Conservation (phyloP, 129 eudicot genomes). For the Flaveria sonorensis region DNA sequence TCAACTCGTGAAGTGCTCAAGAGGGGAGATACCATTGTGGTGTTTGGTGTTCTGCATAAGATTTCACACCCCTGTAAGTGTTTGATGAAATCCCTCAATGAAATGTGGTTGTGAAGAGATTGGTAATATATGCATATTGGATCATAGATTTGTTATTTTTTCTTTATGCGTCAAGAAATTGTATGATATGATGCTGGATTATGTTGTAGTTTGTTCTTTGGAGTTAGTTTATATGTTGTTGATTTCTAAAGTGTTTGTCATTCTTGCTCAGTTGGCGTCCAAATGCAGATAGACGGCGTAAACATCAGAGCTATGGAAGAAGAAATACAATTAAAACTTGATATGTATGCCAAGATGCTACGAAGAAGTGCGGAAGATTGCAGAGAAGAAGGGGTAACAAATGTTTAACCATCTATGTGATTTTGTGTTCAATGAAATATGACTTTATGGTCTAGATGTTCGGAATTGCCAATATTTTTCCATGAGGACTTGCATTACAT, state of each 20-base stretch:
- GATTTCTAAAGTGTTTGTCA: background rate
- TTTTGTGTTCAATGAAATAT: background rate
- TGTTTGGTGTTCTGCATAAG: conserved; percentile 62
- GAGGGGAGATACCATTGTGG: conserved; percentile 60
- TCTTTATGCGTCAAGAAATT: too few species aligned
- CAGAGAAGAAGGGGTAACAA: conserved; percentile 66
- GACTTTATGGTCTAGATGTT: background rate
- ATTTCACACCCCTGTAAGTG: conserved; percentile 70
- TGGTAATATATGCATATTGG: too few species aligned
- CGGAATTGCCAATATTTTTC: background rate
- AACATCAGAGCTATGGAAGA: conserved; percentile 62
- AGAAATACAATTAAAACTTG: conserved; percentile 64
- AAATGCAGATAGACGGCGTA: conserved; percentile 55
- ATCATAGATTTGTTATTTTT: too few species aligned
- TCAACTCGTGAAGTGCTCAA: conserved; percentile 47
- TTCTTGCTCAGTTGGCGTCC: conserved; percentile 60
- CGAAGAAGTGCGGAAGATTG: conserved; percentile 60
- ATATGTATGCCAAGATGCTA: conserved; percentile 47
- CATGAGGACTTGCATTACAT: background rate
- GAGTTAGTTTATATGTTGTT: background rate
- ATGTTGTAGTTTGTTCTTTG: too few species aligned
- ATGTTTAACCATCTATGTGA: background rate
- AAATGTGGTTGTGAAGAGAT: too few species aligned
- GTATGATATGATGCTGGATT: too few species aligned
- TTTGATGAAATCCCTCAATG: background rate